Conservation (phyloP, 768 basidiomycete genomes). For the Phaeotremella fagi region DNA sequence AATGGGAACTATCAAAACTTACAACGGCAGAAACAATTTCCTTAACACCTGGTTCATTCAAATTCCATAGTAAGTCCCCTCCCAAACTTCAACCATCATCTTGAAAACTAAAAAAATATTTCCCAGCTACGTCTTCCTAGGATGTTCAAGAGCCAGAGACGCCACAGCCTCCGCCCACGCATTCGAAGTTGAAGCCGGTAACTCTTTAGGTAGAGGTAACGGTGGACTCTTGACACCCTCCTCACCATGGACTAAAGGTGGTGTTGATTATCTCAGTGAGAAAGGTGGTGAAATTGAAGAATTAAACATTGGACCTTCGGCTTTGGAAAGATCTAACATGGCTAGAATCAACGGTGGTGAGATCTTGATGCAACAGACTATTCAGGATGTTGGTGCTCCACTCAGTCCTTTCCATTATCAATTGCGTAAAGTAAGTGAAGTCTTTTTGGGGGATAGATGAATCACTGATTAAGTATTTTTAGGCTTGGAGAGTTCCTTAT, state of each 20-base stretch:
- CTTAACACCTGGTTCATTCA: slow-evolving; percentile 63
- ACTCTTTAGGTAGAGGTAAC: slow-evolving; percentile 45
- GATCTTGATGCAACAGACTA: slow-evolving; percentile 25
- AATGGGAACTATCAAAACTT: slow-evolving; percentile 69
- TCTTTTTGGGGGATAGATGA: background rate
- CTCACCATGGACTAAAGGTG: slow-evolving; percentile 17
- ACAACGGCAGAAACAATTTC: slow-evolving; percentile 68
- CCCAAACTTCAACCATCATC: slow-evolving; percentile 2
- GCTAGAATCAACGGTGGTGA: background rate
- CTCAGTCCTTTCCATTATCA: slow-evolving; percentile 47
- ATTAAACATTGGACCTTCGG: slow-evolving; percentile 37
- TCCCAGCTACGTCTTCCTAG: slow-evolving; percentile 66
- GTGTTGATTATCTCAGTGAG: slow-evolving; percentile 11
- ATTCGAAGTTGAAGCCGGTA: slow-evolving; percentile 57
- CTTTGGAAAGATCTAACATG: slow-evolving; percentile 1
- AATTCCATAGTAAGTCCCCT: slow-evolving; percentile 51
- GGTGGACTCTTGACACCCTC: slow-evolving; percentile 43
- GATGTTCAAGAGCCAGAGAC: slow-evolving; percentile 61
- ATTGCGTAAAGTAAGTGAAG: slow-evolving; percentile 31
- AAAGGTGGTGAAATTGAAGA: slow-evolving; percentile 18
- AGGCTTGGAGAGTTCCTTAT: slow-evolving; percentile 63
- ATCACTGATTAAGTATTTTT: background rate
- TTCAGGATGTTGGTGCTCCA: slow-evolving; percentile 40
- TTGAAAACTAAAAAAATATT: slow-evolving; percentile 51
- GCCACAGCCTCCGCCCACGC: slow-evolving; percentile 58